These are phyloP conservation scores for Pseudogymnoascus sp. DNA, from an alignment of 2,329 filamentous ascomycete species.

Conservation along the genomic window DNA sequence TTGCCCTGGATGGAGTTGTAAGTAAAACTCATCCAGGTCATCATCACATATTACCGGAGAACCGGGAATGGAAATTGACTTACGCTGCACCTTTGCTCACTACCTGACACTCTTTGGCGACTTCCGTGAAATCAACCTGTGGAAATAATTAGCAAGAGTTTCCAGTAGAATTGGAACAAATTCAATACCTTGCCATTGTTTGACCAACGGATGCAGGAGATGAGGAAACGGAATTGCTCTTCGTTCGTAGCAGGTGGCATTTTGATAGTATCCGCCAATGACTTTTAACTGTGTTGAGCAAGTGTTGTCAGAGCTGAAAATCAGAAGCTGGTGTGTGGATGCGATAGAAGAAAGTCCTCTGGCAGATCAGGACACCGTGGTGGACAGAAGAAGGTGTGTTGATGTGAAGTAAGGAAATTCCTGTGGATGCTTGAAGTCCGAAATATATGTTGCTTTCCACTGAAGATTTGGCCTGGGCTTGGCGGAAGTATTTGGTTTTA, in stretches of 20 bases:
- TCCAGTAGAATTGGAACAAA: not conserved
- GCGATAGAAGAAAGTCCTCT: not conserved
- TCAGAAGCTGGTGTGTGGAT: not conserved
- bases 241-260: slow-evolving; percentile 44
- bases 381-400: not conserved
- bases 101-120: slow-evolving; percentile 56
- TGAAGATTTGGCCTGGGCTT: not conserved
- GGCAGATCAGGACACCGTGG: not conserved
- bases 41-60: not conserved
- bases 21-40: slow-evolving; percentile 4
- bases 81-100: slow-evolving; percentile 61
- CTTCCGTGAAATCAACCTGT: slow-evolving; percentile 56
- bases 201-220: slow-evolving; percentile 55
- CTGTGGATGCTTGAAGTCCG: not conserved
- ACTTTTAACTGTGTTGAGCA: not conserved
- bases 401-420: not conserved
- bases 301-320: not conserved
- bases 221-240: slow-evolving; percentile 56
- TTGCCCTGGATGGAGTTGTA: slow-evolving; percentile 40
- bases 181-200: slow-evolving; percentile 48
- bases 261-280: slow-evolving; percentile 19
- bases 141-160: not conserved
- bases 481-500: not conserved
- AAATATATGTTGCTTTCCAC: not conserved
- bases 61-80: slow-evolving; percentile 30